phyloP scores from a whole-genome alignment of 305 asterid species.

The Fraxinus nigra region DNA sequence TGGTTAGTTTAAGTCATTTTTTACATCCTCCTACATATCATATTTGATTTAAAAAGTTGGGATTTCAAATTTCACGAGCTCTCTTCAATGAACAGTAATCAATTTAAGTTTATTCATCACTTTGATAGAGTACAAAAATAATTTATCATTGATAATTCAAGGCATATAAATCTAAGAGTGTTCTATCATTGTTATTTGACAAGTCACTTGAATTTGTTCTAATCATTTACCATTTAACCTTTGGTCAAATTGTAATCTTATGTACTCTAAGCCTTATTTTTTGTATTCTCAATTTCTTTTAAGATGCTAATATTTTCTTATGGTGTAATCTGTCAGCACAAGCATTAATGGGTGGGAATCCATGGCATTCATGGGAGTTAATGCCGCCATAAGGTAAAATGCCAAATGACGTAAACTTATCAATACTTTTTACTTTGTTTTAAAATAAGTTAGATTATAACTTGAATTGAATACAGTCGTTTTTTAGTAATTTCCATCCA shows the following conservation, averaged over 20 bases:
- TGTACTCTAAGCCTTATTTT: not conserved
- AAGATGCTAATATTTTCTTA: not conserved
- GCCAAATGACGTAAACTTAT: not conserved
- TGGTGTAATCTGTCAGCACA: conserved; percentile 42
- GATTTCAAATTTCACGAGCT: not conserved
- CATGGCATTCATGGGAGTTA: conserved; percentile 75
- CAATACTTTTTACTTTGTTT: not conserved
- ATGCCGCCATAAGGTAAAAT: conserved; percentile 69
- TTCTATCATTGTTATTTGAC: not conserved
- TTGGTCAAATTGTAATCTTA: not conserved
- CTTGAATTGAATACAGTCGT: not conserved
- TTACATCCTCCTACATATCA: not conserved
- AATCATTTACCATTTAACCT: not conserved
- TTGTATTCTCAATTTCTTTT: not conserved
- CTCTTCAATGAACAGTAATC: not conserved
- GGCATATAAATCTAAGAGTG: not conserved
- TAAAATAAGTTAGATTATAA: not conserved
- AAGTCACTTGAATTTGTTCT: not conserved
- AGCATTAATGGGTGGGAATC: conserved; percentile 66
- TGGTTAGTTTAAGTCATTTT: conserved; percentile 44
- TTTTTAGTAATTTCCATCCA: not conserved
- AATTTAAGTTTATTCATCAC: not conserved
- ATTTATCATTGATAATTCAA: not conserved
- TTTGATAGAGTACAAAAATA: not conserved
- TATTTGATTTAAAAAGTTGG: not conserved